Percentiles rank a stretch among this genome's conserved stretches.
phyloP scores from a whole-genome alignment of 1,284 basidiomycete species.

The Acaromyces ingoldii region DNA sequence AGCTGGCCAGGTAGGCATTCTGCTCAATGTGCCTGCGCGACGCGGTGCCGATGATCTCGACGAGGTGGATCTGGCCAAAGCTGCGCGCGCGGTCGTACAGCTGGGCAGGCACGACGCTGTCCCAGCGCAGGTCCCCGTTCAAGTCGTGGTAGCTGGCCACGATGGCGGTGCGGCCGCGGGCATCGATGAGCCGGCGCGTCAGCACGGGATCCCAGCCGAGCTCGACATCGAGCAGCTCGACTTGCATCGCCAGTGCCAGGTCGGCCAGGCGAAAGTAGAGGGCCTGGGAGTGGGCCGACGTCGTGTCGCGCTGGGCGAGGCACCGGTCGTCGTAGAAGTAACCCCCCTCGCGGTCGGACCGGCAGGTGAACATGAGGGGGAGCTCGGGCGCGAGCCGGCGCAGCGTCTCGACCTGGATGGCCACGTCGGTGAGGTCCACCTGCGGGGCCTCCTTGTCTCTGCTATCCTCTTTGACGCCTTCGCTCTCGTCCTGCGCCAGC shows the following conservation, averaged over 20 bases:
- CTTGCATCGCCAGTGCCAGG: conserved; percentile 9
- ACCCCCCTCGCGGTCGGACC: conserved; percentile 14
- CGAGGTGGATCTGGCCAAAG: conserved; percentile 12
- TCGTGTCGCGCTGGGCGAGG: conserved; percentile 1
- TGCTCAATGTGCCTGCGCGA: conserved; percentile 3
- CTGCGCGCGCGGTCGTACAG: conserved; percentile 14
- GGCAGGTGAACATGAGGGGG: conserved; percentile 13
- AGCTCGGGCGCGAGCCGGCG: conserved; percentile 2
- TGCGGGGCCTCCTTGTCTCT: not conserved
- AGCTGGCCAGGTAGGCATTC: conserved; percentile 12
- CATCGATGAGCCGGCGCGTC: not conserved
- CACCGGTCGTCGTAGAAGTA: conserved; percentile 14
- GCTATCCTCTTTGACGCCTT: no score
- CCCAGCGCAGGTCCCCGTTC: conserved; percentile 12
- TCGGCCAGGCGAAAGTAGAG: conserved; percentile 11
- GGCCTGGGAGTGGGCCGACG: conserved; percentile 9
- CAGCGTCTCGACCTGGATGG: conserved; percentile 8
- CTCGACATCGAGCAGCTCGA: conserved; percentile 16
- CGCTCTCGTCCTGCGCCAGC: no score
- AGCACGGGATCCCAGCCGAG: conserved; percentile 8
- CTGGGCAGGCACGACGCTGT: conserved; percentile 2
- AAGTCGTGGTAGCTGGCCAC: conserved; percentile 14
- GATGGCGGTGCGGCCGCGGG: conserved; percentile 7
- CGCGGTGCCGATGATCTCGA: conserved; percentile 11
- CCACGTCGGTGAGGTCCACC: conserved; percentile 11